Percentiles rank a stretch among this genome's conserved stretches.
phyloP scores from a whole-genome alignment of 345 rosid species.

The Rhizophora mangle region DNA sequence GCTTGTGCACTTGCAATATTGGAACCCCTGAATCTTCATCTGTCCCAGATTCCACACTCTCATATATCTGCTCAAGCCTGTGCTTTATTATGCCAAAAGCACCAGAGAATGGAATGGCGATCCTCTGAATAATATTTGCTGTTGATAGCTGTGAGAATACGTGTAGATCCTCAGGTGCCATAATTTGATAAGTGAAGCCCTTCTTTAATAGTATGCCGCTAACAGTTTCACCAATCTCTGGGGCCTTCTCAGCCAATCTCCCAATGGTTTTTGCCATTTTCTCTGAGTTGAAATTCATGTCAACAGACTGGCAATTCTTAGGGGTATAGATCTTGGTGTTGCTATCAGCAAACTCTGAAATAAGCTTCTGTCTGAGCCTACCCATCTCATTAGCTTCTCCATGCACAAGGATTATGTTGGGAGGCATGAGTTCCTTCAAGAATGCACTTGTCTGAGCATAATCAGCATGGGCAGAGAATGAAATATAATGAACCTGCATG shows the following conservation, averaged over 20 bases:
- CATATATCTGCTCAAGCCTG: conserved; percentile 81
- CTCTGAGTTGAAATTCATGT: conserved; percentile 76
- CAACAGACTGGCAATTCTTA: conserved; percentile 89
- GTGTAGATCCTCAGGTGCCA: conserved; percentile 96
- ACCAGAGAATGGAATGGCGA: conserved; percentile 72
- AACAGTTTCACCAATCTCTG: no score
- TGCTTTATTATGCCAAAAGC: conserved; percentile 78
- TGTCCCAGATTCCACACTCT: conserved; percentile 63
- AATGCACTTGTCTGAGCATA: conserved; percentile 92
- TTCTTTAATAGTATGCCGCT: conserved; percentile 69
- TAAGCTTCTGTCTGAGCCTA: conserved; percentile 78
- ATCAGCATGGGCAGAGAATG: conserved; percentile 95
- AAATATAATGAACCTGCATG: conserved; percentile 89
- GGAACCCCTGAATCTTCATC: conserved; percentile 75
- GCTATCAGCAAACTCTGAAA: conserved; percentile 66
- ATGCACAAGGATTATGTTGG: conserved; percentile 89
- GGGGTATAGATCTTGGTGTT: conserved; percentile 77
- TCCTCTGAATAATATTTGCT: conserved; percentile 72
- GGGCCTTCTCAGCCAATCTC: no score
- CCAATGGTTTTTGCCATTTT: conserved; percentile 78
- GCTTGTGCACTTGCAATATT: conserved; percentile 57
- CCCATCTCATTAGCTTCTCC: conserved; percentile 94
- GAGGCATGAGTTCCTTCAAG: conserved; percentile 87
- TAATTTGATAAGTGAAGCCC: conserved; percentile 89
- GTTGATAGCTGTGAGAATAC: conserved; percentile 92